Evolutionary conservation across 192 early-diverging fungal genomes (phyloP).

Genomic region (Fimicolochytrium jonesii): DNA sequence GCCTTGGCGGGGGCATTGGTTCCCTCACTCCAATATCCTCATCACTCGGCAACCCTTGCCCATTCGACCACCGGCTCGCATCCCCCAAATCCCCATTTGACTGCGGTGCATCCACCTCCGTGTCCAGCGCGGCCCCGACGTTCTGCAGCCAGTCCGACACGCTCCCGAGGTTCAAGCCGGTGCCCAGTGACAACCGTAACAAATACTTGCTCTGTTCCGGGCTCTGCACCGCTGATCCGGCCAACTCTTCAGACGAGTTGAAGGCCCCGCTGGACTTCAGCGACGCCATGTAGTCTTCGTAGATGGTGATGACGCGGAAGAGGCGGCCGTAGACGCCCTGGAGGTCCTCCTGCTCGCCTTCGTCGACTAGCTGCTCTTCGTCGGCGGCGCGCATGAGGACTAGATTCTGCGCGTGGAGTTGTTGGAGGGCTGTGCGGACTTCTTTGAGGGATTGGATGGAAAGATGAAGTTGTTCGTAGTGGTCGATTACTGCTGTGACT

Average conservation of each 20-base stretch:
- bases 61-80: too few species aligned
- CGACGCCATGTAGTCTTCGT: constrained; percentile 34
- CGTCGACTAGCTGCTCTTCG: constrained; percentile 49
- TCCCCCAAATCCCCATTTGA: too few species aligned
- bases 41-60: too few species aligned
- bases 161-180: constrained; percentile 3
- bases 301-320: constrained; percentile 49
- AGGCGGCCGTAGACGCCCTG: constrained; percentile 35
- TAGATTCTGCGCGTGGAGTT: constrained; percentile 43
- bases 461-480: constrained; percentile 37
- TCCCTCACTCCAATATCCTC: too few species aligned
- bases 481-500: constrained; percentile 34
- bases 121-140: not conserved
- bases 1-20: too few species aligned
- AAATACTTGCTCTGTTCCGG: too few species aligned
- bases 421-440: constrained; percentile 35
- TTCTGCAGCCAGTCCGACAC: constrained; percentile 22
- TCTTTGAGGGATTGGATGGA: constrained; percentile 31
- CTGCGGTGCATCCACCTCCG: too few species aligned
- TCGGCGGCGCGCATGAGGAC: constrained; percentile 43
- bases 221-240: too few species aligned
- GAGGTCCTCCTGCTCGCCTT: constrained; percentile 40
- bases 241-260: too few species aligned
- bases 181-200: constrained; percentile 8
- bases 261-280: constrained; percentile 2